A percentile compares a stretch with the other conserved stretches of the same genome.
phyloP scores from a whole-genome alignment of 805 yeast genomes.

The Ogataea neopini region DNA sequence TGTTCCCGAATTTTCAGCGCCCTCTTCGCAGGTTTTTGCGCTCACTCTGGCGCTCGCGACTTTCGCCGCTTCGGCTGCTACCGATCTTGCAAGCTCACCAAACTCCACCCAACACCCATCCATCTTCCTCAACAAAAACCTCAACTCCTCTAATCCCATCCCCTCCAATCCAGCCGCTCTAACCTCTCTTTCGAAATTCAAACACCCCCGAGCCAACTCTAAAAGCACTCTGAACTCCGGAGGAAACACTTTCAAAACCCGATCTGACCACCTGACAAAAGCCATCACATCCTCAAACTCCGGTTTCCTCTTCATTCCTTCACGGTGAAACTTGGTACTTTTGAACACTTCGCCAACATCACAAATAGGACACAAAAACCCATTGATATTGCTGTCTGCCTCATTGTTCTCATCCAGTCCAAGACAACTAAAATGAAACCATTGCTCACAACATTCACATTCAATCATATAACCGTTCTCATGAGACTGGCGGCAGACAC shows the following conservation, averaged over 20 bases:
- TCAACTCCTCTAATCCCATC: conserved; percentile 29
- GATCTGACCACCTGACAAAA: conserved; percentile 16
- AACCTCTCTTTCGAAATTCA: conserved; percentile 21
- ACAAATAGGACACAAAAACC: conserved; percentile 58
- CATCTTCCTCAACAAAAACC: conserved; percentile 48
- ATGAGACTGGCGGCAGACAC: conserved; percentile 57
- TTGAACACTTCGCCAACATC: conserved; percentile 33
- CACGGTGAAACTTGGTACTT: conserved; percentile 22
- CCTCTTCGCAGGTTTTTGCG: too few relatives aligned
- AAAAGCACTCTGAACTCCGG: conserved; percentile 17
- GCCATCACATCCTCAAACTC: conserved; percentile 14
- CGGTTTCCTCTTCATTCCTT: conserved; percentile 13
- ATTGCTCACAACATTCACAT: conserved; percentile 68
- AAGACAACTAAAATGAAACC: conserved; percentile 69
- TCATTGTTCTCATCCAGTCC: conserved; percentile 34
- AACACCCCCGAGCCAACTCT: conserved; percentile 15
- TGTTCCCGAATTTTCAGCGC: too few relatives aligned
- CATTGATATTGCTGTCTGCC: conserved; percentile 32
- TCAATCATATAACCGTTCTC: conserved; percentile 68
- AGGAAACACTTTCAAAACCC: conserved; percentile 19
- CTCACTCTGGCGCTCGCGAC: background rate
- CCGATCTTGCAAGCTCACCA: conserved; percentile 11
- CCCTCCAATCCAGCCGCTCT: conserved; percentile 22
- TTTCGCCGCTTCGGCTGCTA: background rate
- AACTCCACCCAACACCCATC: conserved; percentile 42